Conservation (phyloP, 2,329 filamentous ascomycete species). For the Diaporthe velutina region DNA sequence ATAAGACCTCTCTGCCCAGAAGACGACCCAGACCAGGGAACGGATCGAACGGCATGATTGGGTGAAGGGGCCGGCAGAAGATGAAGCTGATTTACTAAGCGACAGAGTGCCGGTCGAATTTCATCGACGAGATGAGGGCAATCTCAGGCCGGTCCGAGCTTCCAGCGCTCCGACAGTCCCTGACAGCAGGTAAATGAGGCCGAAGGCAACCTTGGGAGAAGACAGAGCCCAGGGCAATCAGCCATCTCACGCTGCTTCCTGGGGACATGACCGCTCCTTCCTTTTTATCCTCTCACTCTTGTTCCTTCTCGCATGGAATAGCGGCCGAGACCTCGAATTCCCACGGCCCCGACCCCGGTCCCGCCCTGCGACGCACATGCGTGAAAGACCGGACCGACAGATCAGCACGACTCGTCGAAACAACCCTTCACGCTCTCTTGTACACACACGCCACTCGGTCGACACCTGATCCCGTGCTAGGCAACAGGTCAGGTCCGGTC, state of each 20-base stretch:
- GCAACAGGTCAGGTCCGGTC: not conserved
- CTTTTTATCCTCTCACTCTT: not conserved
- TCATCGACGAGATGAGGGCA: conserved; percentile 6
- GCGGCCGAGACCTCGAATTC: not conserved
- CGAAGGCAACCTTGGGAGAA: not conserved
- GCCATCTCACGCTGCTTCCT: not conserved
- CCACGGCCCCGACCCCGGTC: conserved; percentile 1
- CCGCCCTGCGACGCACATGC: not conserved
- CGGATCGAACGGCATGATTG: not conserved
- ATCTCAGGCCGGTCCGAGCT: conserved; percentile 19
- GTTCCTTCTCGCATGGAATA: not conserved
- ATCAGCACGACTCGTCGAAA: not conserved
- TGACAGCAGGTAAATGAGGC: not conserved
- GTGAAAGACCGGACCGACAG: too few relatives aligned
- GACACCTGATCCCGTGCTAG: not conserved
- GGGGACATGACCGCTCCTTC: not conserved
- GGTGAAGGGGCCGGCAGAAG: not conserved
- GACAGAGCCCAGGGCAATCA: not conserved
- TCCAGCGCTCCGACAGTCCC: not conserved
- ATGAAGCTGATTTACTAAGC: conserved; percentile 1
- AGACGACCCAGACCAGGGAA: not conserved
- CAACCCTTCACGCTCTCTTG: conserved; percentile 4
- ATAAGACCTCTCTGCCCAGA: not conserved
- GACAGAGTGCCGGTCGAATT: not conserved
- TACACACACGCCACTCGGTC: not conserved